Base-by-base conservation (phyloP, 192 early-diverging fungal genomes). In the Geosiphon pyriformis region DNA sequence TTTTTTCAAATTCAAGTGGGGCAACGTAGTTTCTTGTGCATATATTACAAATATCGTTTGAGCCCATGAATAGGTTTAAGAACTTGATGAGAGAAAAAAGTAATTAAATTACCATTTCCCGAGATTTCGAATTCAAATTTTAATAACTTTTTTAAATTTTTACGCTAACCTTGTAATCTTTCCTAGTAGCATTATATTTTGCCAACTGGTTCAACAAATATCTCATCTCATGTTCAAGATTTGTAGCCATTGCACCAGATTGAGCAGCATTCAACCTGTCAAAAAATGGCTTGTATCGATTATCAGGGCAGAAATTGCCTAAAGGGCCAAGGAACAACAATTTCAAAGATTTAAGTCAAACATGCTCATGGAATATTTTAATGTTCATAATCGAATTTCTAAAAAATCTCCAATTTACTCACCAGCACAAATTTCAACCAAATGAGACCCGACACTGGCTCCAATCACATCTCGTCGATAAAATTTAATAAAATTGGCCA, bases 11-110 rank as follows among this genome's bases (percentile, higher is more conserved):
- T 42, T 20, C 68, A 33, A 18, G 34, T 48, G 60, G 69, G 60
- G 59, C 34, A 3, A 47, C 61, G 23, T 20, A 70, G 25, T 27
- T 32, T 0, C 65, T 69, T 4, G 46, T 49, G 33, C 83, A 85
- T 4, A 69, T 68, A 18, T 78, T 65, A 63, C 85, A 86, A 12
- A 78, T 61, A 61, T 86, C 85, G 61, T 86, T 86, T 6, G 72
- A 80, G 32, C 82, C 82, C 33, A 86, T 79, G 64, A 86, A 85
- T 1, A 86, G 49, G 11, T 72, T 83, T 1, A 85, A 18, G 32
- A 82, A 70, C 73, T 84, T 82, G 74, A 48, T 67, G 60, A 1
- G 35, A 67, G 8, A 74, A 70, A 30, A 65, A 33, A 64, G 11
- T 50, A 26, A 26, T 29, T 64, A 31, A 15, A 53, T 57, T 3